Evolutionary conservation across 352 stramenopile genomes (phyloP).

Genomic region (Phytophthora pluvialis): DNA sequence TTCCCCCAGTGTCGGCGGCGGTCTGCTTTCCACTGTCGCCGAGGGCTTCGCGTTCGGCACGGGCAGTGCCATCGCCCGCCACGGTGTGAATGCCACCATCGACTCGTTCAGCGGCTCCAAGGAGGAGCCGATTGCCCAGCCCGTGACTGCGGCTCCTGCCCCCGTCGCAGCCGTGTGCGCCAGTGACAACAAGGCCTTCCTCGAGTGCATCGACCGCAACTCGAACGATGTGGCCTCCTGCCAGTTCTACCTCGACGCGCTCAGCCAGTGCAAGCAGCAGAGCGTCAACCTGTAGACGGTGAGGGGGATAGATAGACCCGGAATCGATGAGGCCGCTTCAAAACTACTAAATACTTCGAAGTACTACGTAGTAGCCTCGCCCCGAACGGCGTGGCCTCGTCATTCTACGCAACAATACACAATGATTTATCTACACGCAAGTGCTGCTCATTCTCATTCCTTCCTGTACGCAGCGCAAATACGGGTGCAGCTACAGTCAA

Average conservation of each 20-base stretch:
- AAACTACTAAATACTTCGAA: no score
- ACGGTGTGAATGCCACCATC: slow-evolving; percentile 71
- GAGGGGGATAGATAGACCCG: not conserved
- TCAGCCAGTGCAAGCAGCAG: slow-evolving; percentile 87
- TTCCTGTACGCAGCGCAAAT: not conserved
- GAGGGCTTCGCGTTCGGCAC: slow-evolving; percentile 98
- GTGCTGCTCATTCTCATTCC: not conserved
- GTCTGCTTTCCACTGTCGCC: slow-evolving; percentile 94
- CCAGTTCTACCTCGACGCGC: slow-evolving; percentile 86
- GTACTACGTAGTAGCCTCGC: no score
- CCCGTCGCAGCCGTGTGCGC: slow-evolving; percentile 44
- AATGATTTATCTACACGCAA: slow-evolving; percentile 26
- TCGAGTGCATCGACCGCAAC: slow-evolving; percentile 80
- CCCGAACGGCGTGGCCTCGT: no score
- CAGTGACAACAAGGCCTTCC: slow-evolving; percentile 79
- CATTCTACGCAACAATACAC: slow-evolving; percentile 9
- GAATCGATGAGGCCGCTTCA: not conserved
- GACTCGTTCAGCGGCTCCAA: slow-evolving; percentile 71
- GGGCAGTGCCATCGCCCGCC: slow-evolving; percentile 94
- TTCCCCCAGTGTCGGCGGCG: slow-evolving; percentile 86
- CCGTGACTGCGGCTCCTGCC: slow-evolving; percentile 16
- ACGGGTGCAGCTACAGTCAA: slow-evolving; percentile 13
- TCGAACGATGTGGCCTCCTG: slow-evolving; percentile 81
- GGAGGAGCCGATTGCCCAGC: slow-evolving; percentile 39
- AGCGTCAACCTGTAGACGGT: slow-evolving; percentile 55